Evolutionary conservation across 2,329 filamentous ascomycete genomes (phyloP), one percentile per base, ranked within the genome.

Genomic region (Verticillium nubilum): DNA sequence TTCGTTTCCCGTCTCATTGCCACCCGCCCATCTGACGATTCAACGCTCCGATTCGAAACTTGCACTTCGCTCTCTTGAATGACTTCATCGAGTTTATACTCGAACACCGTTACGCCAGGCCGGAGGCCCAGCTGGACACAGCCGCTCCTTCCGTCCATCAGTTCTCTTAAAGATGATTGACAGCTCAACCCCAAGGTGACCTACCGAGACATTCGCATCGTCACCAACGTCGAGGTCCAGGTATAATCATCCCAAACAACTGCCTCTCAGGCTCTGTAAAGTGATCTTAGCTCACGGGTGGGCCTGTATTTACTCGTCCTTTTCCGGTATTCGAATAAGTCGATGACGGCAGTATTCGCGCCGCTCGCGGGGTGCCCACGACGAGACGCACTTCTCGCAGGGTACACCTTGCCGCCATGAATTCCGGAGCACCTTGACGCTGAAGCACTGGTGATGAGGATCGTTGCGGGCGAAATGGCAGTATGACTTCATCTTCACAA

Each of bases 381-480:
- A 28, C 12, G 15, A 17, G 6, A 69, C 64, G 63, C 84, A 86
- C 26, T 71, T 64, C 58, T 82, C 73, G 68, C 86, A 88, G 17
- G 78, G 73, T 13, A 81, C 76, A 4, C 71, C 73, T 67, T 87
- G 85, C 29, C 79, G 77, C 78, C 82, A 85, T 68, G 83, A 83
- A 62, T 85, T 76, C 26, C 85, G 81, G 61, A 90, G 78, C 42
- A 83, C 83, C 74, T 89, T 87, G 59, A 90, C 83, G 12, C 86
- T 80, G 64, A 83, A 84, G 72, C 90, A 92, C 66, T 85, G 79
- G 69, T 92, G 88, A 62, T 82, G 79, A 1, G 84, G 84, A 65
- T 91, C 86, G 69, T 90, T 91, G 60, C 90, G 86, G 5, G 89
- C 88, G 65, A 86, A 86, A 73, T 92, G 90, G 72, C 90, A 93